phyloP scores from a whole-genome alignment of 2,329 filamentous ascomycete genomes.

The Tolypocladium cylindrosporum region DNA sequence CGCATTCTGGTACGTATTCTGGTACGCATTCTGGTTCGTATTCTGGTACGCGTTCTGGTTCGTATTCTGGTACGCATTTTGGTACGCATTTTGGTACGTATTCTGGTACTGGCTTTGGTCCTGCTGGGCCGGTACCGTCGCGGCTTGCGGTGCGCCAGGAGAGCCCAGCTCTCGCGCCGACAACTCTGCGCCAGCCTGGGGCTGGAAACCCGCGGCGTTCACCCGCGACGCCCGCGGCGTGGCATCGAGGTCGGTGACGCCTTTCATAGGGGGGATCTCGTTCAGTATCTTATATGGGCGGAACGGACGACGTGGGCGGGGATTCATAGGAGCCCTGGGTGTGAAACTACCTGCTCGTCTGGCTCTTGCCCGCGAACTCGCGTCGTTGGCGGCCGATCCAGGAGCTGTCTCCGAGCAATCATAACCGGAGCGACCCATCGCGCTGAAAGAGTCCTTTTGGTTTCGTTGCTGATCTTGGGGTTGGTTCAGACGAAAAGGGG shows the following conservation, averaged over 20 bases:
- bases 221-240: slow-evolving; percentile 1
- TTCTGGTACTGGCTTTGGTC: not conserved
- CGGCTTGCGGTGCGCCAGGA: not conserved
- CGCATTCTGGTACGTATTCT: not conserved
- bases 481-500: not conserved
- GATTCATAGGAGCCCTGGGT: not conserved
- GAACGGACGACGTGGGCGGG: not conserved
- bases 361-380: not conserved
- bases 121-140: not conserved
- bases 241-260: not conserved
- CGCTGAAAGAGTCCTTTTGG: not conserved
- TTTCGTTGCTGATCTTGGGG: not conserved
- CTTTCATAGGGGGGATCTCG: not conserved
- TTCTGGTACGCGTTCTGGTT: too few species aligned
- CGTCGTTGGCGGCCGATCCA: not conserved
- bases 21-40: not conserved
- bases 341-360: not conserved
- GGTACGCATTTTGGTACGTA: not conserved
- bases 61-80: not conserved
- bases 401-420: not conserved
- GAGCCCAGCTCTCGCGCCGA: not conserved
- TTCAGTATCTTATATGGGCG: not conserved
- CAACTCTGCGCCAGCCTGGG: not conserved
- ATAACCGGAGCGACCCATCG: not conserved
- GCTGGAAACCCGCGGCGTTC: not conserved